Conservation (phyloP, 495 filamentous ascomycete genomes). For the Friedmanniomyces endolithicus region DNA sequence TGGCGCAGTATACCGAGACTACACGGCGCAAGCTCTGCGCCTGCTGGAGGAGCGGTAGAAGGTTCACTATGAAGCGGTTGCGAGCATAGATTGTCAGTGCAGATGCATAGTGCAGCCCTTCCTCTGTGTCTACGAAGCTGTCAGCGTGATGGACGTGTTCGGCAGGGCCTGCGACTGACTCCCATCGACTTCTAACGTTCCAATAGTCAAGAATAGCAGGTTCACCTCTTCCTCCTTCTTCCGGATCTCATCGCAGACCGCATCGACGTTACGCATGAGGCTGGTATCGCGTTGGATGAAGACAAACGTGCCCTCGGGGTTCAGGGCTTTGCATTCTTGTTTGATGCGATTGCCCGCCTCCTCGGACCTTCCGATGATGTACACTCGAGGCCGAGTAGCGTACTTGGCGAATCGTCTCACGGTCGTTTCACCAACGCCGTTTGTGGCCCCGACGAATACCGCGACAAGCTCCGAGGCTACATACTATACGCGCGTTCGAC, state of each 20-base stretch:
- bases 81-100: constrained; percentile 20
- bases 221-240: constrained; percentile 44
- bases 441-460: constrained; percentile 54
- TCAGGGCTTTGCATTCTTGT: constrained; percentile 34
- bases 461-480: constrained; percentile 35
- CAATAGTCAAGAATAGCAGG: constrained; percentile 43
- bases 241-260: constrained; percentile 44
- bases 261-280: constrained; percentile 35
- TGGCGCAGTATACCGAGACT: constrained; percentile 41
- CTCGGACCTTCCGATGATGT: constrained; percentile 39
- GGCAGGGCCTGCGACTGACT: constrained; percentile 1
- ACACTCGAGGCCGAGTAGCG: constrained; percentile 36
- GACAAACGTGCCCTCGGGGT: constrained; percentile 30
- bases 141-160: not conserved
- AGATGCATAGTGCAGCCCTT: constrained; percentile 20
- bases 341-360: constrained; percentile 35
- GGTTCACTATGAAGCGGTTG: constrained; percentile 35
- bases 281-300: constrained; percentile 49
- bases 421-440: constrained; percentile 50
- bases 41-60: constrained; percentile 45
- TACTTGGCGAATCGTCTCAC: constrained; percentile 44
- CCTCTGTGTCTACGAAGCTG: constrained; percentile 18
- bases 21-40: constrained; percentile 35
- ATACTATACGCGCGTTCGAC: constrained; percentile 24
- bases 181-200: not conserved